A percentile compares a stretch with the other conserved stretches of the same genome.
Conservation (phyloP, 805 yeast species). For the Lachancea dasiensis region DNA sequence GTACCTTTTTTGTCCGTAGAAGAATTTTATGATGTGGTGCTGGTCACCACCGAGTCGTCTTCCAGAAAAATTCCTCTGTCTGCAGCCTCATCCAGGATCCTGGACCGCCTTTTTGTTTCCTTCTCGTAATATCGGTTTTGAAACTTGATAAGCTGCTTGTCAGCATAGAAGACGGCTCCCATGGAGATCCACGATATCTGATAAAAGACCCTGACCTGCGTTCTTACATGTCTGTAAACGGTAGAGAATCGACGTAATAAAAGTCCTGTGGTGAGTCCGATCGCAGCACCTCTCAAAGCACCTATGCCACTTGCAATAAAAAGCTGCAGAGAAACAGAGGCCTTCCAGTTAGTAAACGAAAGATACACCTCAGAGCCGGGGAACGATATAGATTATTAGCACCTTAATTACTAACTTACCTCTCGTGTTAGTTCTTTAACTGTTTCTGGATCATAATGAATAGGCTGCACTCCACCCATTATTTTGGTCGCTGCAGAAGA, state of each 20-base stretch:
- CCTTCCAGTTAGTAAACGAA: slow-evolving; percentile 2
- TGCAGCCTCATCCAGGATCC: slow-evolving; percentile 39
- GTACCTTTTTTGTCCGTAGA: background rate
- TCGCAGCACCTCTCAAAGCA: slow-evolving; percentile 37
- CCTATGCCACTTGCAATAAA: slow-evolving; percentile 37
- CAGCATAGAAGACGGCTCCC: slow-evolving; percentile 40
- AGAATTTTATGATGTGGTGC: slow-evolving; percentile 14
- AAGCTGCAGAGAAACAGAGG: slow-evolving; percentile 19
- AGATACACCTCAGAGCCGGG: background rate
- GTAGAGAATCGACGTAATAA: slow-evolving; percentile 33
- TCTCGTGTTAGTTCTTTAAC: slow-evolving; percentile 34
- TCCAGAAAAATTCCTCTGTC: slow-evolving; percentile 40
- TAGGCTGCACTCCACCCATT: slow-evolving; percentile 29
- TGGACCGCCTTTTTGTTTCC: slow-evolving; percentile 33
- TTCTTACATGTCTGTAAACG: slow-evolving; percentile 35
- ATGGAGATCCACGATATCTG: slow-evolving; percentile 38
- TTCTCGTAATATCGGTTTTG: slow-evolving; percentile 32
- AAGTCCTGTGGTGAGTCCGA: slow-evolving; percentile 34
- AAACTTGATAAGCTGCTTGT: slow-evolving; percentile 34
- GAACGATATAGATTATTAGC: no score
- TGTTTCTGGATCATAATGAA: slow-evolving; percentile 36
- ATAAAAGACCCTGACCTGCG: slow-evolving; percentile 38
- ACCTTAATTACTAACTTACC: slow-evolving; percentile 23
- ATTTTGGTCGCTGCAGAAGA: background rate
- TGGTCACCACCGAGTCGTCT: slow-evolving; percentile 24